Evolutionary conservation across 1,284 basidiomycete genomes (phyloP), one percentile per base, ranked within the genome.

Genomic region (Chondrostereum purpureum): DNA sequence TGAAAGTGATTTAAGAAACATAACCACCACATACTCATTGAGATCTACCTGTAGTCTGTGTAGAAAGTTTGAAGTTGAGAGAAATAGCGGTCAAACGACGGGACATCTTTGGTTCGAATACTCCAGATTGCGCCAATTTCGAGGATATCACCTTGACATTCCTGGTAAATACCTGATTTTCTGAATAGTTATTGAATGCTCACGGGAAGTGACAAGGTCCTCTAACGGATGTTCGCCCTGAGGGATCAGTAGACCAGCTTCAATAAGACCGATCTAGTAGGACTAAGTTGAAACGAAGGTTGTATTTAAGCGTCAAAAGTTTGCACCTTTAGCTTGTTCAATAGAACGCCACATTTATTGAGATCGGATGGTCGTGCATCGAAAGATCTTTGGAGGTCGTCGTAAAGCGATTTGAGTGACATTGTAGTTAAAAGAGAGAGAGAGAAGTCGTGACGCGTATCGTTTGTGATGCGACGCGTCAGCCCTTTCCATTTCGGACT

Each of bases 101-200:
- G 83, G 11, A 96, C 81, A 63, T 97, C 91, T 60, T 82, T 79
- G 51, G 83, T 78, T 36, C 92, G 78, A 60, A 99, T 87, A 50
- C 93, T 92, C 71, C 88, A 88, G 68, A 96, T 88, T 13, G 94
- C 91, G 39, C 93, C 95, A 55, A 97, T 85, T 71, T 98, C 95
- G 46, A 99, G 82, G 44, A 97, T 89, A 51, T 96, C 91, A 52
- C 95, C 88, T 89, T 68, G 47, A 45, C n/a, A n/a, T n/a, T n/a
- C n/a, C n/a, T n/a, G n/a, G n/a, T n/a, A n/a, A n/a, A n/a, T n/a
- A n/a, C n/a, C n/a, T n/a, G n/a, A n/a, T n/a, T n/a, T n/a, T n/a
- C n/a, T n/a, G n/a, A n/a, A n/a, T n/a, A n/a, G 22, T 11, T 22
- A 22, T 8, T 19, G 3, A 39, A 31, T 11, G 72, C 83, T 42